Evolutionary conservation across 2,329 filamentous ascomycete genomes (phyloP), one percentile per base, ranked within the genome.

Genomic region (Neofusicoccum cordaticola): DNA sequence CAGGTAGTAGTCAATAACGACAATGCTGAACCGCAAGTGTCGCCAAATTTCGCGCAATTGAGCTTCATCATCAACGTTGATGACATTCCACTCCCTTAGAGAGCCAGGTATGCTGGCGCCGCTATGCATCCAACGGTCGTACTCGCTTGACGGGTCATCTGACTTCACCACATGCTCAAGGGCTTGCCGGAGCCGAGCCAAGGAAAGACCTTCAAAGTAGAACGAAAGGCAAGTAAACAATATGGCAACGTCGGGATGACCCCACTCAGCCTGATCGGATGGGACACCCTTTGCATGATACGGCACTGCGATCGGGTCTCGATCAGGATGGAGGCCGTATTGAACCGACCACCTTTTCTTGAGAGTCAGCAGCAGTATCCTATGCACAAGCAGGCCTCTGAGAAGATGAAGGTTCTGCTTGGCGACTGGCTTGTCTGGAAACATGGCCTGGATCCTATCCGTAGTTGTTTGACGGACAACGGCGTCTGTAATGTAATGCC

Each of bases 331-430:
- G 0, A 81, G 67, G 0, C 80, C 80, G 67, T 81, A 93, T 48
- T 86, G 81, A 0, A 92, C 88, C 34, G 88, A 87, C 84, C 85
- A 91, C 3, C 86, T 77, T 70, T 90, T 90, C 58, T 84, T 84
- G 0, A 90, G 70, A 2, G 81, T 83, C 31, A 88, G 82, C 1
- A 85, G 70, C 0, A 92, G 73, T 2, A 92, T 85, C 0, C 84
- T 78, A 63, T 87, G 81, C 0, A 85, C 80, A 0, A 92, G 71
- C 0, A 92, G 75, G 0, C 90, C 90, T 0, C 89, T 84, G 0
- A 92, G 72, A 0, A 90, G 80, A 7, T 86, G 82, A 0, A 89
- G 67, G 0, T 67, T 63, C 12, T 74, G 71, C 65, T 78, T 77
- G 78, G 84, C 84, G 1, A 77, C 56, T n/a, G 68, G 68, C 4